phyloP scores from a whole-genome alignment of 2,329 filamentous ascomycete genomes.

The Bisporella sp. region DNA sequence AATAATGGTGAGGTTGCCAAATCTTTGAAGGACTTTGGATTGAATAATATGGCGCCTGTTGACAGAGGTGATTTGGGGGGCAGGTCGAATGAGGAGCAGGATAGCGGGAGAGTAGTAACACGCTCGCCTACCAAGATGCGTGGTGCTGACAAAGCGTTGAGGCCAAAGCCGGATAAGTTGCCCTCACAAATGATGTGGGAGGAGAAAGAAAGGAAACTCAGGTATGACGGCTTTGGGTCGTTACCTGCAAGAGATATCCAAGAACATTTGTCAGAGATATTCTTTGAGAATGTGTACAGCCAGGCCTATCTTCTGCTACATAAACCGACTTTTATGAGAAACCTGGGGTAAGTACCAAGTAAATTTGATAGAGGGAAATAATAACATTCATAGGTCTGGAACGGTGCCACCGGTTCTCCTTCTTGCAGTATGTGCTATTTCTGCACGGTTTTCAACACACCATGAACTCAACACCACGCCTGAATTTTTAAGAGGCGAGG shows the following conservation, averaged over 20 bases:
- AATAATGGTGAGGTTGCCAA: too few species aligned
- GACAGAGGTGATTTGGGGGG: constrained; percentile 48
- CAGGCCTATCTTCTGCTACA: constrained; percentile 92
- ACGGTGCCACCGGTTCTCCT: constrained; percentile 83
- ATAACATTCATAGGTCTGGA: constrained; percentile 59
- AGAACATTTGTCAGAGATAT: constrained; percentile 87
- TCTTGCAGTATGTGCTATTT: constrained; percentile 89
- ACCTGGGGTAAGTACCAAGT: constrained; percentile 52
- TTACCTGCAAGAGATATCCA: constrained; percentile 83
- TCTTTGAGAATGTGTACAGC: constrained; percentile 92
- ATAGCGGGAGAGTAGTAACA: constrained; percentile 56
- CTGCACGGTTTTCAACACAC: constrained; percentile 90
- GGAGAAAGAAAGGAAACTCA: constrained; percentile 66
- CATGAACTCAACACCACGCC: constrained; percentile 65
- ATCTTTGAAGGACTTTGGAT: constrained; percentile 48
- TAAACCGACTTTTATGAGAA: constrained; percentile 95
- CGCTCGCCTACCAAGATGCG: constrained; percentile 69
- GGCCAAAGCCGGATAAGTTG: constrained; percentile 62
- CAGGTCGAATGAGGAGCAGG: constrained; percentile 65
- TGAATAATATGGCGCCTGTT: constrained; percentile 37
- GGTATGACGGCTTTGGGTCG: constrained; percentile 75
- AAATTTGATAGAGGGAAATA: too few species aligned
- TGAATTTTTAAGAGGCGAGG: constrained; percentile 81
- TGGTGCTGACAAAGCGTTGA: constrained; percentile 80
- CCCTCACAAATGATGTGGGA: constrained; percentile 53